Conservation (phyloP, 306 rosid genomes). For the Trifolium subterraneum region DNA sequence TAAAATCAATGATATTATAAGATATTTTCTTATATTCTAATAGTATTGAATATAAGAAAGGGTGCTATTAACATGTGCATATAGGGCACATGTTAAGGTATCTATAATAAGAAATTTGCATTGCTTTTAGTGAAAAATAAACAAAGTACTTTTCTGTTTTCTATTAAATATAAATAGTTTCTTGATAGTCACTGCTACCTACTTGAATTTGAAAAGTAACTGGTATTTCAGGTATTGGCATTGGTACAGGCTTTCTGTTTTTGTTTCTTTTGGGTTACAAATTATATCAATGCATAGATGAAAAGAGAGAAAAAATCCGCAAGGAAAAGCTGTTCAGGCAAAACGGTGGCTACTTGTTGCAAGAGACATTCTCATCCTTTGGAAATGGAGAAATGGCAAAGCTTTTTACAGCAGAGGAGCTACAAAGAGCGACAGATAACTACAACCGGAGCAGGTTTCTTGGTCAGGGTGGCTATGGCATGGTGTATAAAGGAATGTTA, state of each 20-base stretch:
- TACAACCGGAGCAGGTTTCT: slow-evolving; percentile 49
- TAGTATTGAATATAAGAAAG: too few relatives aligned
- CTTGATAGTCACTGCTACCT: background rate
- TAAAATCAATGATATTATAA: background rate
- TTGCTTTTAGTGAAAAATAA: slow-evolving; percentile 16
- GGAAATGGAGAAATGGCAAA: slow-evolving; percentile 50
- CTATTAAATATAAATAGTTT: background rate
- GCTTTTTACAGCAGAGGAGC: slow-evolving; percentile 54
- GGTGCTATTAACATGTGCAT: too few relatives aligned
- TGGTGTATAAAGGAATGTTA: slow-evolving; percentile 53
- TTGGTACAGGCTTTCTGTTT: slow-evolving; percentile 46
- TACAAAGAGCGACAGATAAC: slow-evolving; percentile 55
- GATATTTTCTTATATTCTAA: too few relatives aligned
- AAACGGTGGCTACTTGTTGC: slow-evolving; percentile 65
- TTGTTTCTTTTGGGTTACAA: slow-evolving; percentile 47
- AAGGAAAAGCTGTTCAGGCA: slow-evolving; percentile 57
- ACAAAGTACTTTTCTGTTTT: slow-evolving; percentile 4
- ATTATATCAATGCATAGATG: slow-evolving; percentile 35
- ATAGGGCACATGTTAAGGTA: too few relatives aligned
- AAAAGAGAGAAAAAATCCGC: slow-evolving; percentile 24
- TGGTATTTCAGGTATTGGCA: slow-evolving; percentile 50
- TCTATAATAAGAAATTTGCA: too few relatives aligned
- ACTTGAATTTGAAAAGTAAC: background rate
- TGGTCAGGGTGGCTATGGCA: slow-evolving; percentile 54
- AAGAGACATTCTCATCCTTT: slow-evolving; percentile 43